Base-by-base conservation (phyloP, 352 stramenopile genomes). In the Aphanomyces invadans region DNA sequence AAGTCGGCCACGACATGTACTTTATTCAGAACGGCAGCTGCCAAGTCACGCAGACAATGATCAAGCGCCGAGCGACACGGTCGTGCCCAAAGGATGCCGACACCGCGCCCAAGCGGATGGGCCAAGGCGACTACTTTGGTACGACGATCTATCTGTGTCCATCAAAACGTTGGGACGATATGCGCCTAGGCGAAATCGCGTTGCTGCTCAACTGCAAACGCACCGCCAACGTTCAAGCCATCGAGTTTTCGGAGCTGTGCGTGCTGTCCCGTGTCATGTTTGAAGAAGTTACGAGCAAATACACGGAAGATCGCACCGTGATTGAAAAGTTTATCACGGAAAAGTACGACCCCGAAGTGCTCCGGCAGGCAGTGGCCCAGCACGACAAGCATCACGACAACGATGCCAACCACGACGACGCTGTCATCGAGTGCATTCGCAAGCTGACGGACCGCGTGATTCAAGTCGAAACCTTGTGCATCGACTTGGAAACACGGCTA, bases 1-100 rank as follows among this genome's bases (percentile, higher is more conserved):
- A 92, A 65, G 79, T 92, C 5, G 86, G 83, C 0, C 88, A 90
- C 48, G 86, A 95, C 63, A 95, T 95, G 86, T 95, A 92, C 65
- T 95, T 95, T 71, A 81, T 95, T 4, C 82, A 95, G 52, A 86
- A 73, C 28, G 83, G 83, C 0, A 52, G 84, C 4, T 92, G 83
- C 38, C 81, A 95, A 51, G 83, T 95, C 23, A 92, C 83, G 0
- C 90, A 91, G 59, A 81, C 90, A 56, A 65, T 76, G 65, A 36
- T 3, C 36, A 66, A 31, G 39, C 69, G 33, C 61, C n/a, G 45
- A 25, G 39, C 49, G 49, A 57, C 25, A 26, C 49, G 17, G 23
- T 21, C 19, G 19, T 57, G 49, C 29, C 17, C 49, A 0, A 57
- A 57, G 25, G 49, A 57, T 32, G 49, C 21, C 49, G 49, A 57